Evolutionary conservation across 2,329 filamentous ascomycete genomes (phyloP).

Genomic region (Hymenotorrendiella dingleyae): DNA sequence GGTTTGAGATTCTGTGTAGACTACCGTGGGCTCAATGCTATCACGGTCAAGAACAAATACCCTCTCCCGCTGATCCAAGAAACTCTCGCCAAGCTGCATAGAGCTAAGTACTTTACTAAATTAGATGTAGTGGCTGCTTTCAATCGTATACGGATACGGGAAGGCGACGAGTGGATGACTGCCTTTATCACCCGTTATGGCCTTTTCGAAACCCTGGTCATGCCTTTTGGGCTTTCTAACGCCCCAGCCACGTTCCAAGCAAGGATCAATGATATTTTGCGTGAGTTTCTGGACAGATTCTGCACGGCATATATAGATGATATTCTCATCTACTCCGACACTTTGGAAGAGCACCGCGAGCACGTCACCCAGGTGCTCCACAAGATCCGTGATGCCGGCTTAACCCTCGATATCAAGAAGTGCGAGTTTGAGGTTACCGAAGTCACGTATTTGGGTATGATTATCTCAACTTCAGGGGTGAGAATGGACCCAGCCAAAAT

Average conservation of each 20-base stretch:
- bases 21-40: constrained; percentile 4
- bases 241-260: neutral
- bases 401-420: neutral
- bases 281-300: neutral
- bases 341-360: neutral
- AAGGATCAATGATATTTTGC: neutral
- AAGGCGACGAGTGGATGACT: constrained; percentile 14
- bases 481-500: neutral
- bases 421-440: neutral
- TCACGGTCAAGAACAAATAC: constrained; percentile 4
- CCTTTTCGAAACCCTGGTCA: neutral
- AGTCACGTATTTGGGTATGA: neutral
- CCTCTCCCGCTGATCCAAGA: constrained; percentile 6
- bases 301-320: constrained; percentile 1
- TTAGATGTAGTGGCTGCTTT: constrained; percentile 9
- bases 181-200: constrained; percentile 6
- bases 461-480: neutral
- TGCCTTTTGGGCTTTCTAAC: neutral
- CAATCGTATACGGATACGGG: constrained; percentile 12
- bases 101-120: constrained; percentile 9
- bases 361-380: neutral
- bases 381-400: neutral
- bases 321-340: constrained; percentile 1
- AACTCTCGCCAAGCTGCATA: neutral
- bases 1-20: constrained; percentile 13